phyloP scores from a whole-genome alignment of 192 early-diverging fungal species.

The Gryganskiella cystojenkinii region DNA sequence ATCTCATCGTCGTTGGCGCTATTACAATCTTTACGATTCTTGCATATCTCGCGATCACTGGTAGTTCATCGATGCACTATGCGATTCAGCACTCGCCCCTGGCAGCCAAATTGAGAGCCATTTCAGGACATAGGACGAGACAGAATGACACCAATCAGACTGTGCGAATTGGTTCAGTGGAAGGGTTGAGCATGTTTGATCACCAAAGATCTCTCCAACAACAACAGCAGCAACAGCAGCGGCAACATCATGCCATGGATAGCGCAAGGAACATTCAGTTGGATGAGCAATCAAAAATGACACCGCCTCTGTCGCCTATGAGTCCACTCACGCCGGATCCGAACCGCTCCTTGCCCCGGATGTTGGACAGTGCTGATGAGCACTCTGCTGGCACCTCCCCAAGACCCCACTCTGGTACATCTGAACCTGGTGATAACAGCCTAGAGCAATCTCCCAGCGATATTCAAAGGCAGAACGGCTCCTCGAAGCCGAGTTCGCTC shows the following conservation, averaged over 20 bases:
- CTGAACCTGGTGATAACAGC: not conserved
- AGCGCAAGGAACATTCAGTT: not conserved
- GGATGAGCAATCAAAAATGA: conserved; percentile 12
- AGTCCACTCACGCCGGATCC: conserved; percentile 27
- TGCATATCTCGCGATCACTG: conserved; percentile 53
- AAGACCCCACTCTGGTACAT: not conserved
- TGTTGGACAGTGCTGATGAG: conserved; percentile 3
- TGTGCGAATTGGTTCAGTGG: conserved; percentile 47
- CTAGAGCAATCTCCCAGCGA: not conserved
- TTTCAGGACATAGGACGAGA: conserved; percentile 18
- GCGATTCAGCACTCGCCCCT: conserved; percentile 44
- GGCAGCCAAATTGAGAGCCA: conserved; percentile 40
- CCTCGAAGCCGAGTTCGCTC: not conserved
- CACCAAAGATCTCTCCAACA: conserved; percentile 15
- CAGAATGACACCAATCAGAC: conserved; percentile 12
- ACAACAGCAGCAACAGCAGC: not conserved
- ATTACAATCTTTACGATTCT: conserved; percentile 50
- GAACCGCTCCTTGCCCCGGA: not conserved
- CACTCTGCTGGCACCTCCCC: not conserved
- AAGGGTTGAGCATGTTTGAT: conserved; percentile 29
- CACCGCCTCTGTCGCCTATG: conserved; percentile 39
- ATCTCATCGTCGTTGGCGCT: conserved; percentile 50
- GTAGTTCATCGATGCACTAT: conserved; percentile 54
- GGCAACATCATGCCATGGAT: too few species aligned
- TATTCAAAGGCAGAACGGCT: too few species aligned